Evolutionary conservation across 306 rosid species (phyloP).

Genomic region (Dryas drummondii): DNA sequence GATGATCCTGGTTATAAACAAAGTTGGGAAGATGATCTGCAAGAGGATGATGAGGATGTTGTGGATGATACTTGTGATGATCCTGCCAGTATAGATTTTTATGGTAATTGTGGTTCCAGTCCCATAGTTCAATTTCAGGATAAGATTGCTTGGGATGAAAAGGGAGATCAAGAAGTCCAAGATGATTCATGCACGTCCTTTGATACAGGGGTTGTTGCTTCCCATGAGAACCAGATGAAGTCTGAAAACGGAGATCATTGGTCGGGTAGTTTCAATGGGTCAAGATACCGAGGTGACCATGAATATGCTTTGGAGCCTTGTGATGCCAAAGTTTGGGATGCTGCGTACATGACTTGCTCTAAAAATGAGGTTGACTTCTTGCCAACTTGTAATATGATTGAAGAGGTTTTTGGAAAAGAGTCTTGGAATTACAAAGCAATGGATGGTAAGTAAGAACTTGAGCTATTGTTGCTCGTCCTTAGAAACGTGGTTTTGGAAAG

Average conservation of each 20-base stretch:
- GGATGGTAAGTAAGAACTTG: slow-evolving; percentile 62
- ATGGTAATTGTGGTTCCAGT: slow-evolving; percentile 26
- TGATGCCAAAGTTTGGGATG: slow-evolving; percentile 66
- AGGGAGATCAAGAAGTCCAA: slow-evolving; percentile 45
- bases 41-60: slow-evolving; percentile 41
- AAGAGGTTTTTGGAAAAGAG: slow-evolving; percentile 82
- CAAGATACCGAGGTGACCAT: slow-evolving; percentile 43
- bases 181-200: slow-evolving; percentile 60
- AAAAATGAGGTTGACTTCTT: slow-evolving; percentile 63
- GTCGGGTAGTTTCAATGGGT: slow-evolving; percentile 42
- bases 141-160: slow-evolving; percentile 36
- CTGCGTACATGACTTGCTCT: slow-evolving; percentile 54
- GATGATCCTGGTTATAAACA: slow-evolving; percentile 28
- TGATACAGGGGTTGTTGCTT: slow-evolving; percentile 32
- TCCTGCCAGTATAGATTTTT: slow-evolving; percentile 21
- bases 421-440: slow-evolving; percentile 41
- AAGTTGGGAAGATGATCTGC: slow-evolving; percentile 36
- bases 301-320: slow-evolving; percentile 68
- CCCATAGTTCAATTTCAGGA: slow-evolving; percentile 28
- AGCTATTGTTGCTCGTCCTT: slow-evolving; percentile 32
- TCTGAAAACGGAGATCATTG: slow-evolving; percentile 50
- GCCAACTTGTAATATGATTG: slow-evolving; percentile 82
- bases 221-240: slow-evolving; percentile 43
- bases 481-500: slow-evolving; percentile 26
- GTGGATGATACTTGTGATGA: slow-evolving; percentile 32